phyloP scores from a whole-genome alignment of 2,329 filamentous ascomycete species.

The Dothistroma septosporum region DNA sequence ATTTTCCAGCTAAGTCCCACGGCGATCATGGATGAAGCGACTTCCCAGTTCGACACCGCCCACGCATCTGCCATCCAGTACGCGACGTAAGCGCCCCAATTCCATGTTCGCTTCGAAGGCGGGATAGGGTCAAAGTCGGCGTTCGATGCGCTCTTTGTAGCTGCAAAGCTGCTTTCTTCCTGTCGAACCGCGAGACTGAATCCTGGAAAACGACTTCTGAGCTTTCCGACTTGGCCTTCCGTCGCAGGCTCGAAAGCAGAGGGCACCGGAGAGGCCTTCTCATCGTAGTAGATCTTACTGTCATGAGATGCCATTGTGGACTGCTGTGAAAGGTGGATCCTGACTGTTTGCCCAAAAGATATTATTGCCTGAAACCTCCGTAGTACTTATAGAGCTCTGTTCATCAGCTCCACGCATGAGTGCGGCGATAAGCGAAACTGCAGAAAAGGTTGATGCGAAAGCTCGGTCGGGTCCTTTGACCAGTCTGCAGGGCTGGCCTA shows the following conservation, averaged over 20 bases:
- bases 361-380: background rate
- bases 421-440: background rate
- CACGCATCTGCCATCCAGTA: constrained; percentile 43
- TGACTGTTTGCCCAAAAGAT: background rate
- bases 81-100: constrained; percentile 33
- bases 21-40: constrained; percentile 46
- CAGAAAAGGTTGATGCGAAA: background rate
- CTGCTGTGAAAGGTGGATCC: background rate
- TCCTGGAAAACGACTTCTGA: constrained; percentile 24
- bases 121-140: constrained; percentile 39
- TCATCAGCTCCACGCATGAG: background rate
- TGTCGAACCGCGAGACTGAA: constrained; percentile 34
- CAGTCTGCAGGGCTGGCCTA: background rate
- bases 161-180: constrained; percentile 36
- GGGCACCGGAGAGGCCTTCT: constrained; percentile 24
- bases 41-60: constrained; percentile 40
- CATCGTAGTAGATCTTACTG: constrained; percentile 14
- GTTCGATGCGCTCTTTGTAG: constrained; percentile 34
- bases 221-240: constrained; percentile 25
- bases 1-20: constrained; percentile 55
- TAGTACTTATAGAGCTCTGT: background rate
- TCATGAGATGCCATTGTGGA: constrained; percentile 12
- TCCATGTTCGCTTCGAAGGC: constrained; percentile 38
- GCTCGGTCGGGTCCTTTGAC: background rate
- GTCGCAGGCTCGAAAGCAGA: constrained; percentile 25